A percentile compares a stretch with the other conserved stretches of the same genome.
These are phyloP conservation scores for Dactylellina haptotyla DNA, from an alignment of 2,329 filamentous ascomycete species.

Conservation along the genomic window DNA sequence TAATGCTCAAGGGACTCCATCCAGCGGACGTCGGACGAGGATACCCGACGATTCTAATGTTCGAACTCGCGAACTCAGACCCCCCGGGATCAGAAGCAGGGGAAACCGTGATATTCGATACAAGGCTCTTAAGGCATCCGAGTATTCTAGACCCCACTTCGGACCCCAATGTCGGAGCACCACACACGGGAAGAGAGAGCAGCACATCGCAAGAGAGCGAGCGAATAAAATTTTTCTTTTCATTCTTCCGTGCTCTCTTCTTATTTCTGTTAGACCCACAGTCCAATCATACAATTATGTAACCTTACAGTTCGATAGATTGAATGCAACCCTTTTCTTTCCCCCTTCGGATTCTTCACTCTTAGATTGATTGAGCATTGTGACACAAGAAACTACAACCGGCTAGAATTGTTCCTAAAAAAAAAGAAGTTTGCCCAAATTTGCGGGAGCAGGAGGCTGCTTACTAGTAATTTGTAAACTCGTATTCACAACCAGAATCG, in stretches of 20 bases:
- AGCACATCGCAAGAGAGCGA: conserved; percentile 27
- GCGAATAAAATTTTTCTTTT: conserved; percentile 35
- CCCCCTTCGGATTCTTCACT: background rate
- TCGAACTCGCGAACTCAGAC: conserved; percentile 7
- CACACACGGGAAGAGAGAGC: conserved; percentile 12
- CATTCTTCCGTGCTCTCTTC: background rate
- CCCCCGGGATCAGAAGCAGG: conserved; percentile 38
- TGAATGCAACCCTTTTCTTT: conserved; percentile 41
- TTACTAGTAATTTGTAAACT: conserved; percentile 46
- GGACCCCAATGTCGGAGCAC: conserved; percentile 31
- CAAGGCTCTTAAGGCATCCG: conserved; percentile 22
- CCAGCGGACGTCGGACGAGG: conserved; percentile 16
- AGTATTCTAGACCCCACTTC: conserved; percentile 27
- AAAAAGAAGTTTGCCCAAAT: conserved; percentile 16
- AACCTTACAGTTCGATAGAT: conserved; percentile 32
- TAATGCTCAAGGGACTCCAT: conserved; percentile 15
- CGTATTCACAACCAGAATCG: conserved; percentile 21
- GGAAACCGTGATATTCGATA: conserved; percentile 31
- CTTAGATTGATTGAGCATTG: background rate
- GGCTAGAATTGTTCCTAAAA: background rate
- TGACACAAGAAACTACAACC: conserved; percentile 18
- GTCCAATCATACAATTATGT: conserved; percentile 30
- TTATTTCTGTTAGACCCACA: conserved; percentile 23
- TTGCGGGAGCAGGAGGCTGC: conserved; percentile 30
- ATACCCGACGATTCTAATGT: conserved; percentile 7